A percentile compares a stretch with the other conserved stretches of the same genome.
Evolutionary conservation across 208 protist genomes (phyloP).

Genomic region (Trypanosoma rangeli): DNA sequence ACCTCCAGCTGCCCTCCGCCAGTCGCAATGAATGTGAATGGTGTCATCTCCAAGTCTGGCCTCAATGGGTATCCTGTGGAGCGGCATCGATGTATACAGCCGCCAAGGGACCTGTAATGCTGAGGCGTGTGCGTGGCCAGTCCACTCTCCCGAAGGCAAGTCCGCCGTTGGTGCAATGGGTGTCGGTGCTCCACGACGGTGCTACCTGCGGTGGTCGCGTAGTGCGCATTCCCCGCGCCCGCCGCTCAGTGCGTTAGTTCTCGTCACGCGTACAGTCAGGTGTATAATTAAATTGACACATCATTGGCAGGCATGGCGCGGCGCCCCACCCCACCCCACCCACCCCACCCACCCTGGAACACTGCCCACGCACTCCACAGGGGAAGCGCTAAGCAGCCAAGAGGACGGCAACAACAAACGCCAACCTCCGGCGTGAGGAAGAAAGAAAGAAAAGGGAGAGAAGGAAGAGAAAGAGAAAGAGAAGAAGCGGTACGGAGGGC

Average conservation of each 20-base stretch:
- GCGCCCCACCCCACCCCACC: no score
- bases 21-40: not conserved
- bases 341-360: no score
- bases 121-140: not conserved
- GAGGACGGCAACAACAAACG: slow-evolving; percentile 7
- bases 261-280: slow-evolving; percentile 6
- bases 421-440: slow-evolving; percentile 9
- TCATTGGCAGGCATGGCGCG: no score
- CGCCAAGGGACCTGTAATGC: slow-evolving; percentile 37
- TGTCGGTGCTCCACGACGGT: slow-evolving; percentile 20
- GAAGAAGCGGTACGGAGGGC: slow-evolving; percentile 6
- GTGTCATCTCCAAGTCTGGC: slow-evolving; percentile 18
- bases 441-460: not conserved
- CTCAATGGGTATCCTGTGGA: slow-evolving; percentile 47
- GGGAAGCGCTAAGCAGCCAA: not conserved
- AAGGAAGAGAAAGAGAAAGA: not conserved
- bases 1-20: no score
- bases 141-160: slow-evolving; percentile 36
- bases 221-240: not conserved
- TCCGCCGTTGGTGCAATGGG: slow-evolving; percentile 26
- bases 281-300: no score
- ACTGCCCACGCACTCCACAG: not conserved
- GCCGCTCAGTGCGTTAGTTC: slow-evolving; percentile 2
- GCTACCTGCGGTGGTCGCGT: slow-evolving; percentile 8
- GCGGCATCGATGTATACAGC: slow-evolving; percentile 38